Conservation (phyloP, 163 green algal genomes). For the Scenedesmus sp. region DNA sequence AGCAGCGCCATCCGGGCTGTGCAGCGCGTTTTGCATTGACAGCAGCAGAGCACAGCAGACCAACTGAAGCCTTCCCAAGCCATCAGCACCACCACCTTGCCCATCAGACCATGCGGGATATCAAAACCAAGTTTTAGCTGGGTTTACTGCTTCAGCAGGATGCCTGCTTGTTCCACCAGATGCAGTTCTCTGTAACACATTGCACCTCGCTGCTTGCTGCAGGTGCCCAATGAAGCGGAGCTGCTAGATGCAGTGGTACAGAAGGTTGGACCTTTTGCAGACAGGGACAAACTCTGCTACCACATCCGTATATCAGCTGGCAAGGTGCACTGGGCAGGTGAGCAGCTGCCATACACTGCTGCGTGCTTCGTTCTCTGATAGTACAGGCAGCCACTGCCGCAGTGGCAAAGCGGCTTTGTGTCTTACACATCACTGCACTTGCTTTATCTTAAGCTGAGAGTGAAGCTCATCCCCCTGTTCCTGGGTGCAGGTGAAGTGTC, state of each 20-base stretch:
- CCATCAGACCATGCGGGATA: neutral
- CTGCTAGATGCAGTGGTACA: constrained; percentile 48
- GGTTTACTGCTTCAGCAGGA: neutral
- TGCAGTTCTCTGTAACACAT: neutral
- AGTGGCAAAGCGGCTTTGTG: neutral
- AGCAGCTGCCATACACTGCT: neutral
- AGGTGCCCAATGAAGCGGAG: constrained; percentile 54
- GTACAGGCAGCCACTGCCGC: neutral
- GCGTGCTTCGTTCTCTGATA: neutral
- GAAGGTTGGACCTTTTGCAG: constrained; percentile 60
- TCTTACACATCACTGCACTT: neutral
- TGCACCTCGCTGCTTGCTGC: neutral
- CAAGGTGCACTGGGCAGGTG: constrained; percentile 67
- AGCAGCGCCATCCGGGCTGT: neutral
- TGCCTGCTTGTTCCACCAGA: neutral
- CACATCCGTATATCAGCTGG: constrained; percentile 56
- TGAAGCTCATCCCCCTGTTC: neutral
- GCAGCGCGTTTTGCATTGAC: neutral
- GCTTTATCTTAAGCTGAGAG: neutral
- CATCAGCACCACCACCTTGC: neutral
- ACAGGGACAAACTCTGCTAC: constrained; percentile 53
- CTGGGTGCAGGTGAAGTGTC: neutral
- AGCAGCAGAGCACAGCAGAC: constrained; percentile 14
- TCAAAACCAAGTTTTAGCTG: too few relatives aligned
- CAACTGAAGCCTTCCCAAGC: neutral